A percentile compares a stretch with the other conserved stretches of the same genome.
Conservation (phyloP, 1,284 basidiomycete species). For the Trichosporon coremiiforme region DNA sequence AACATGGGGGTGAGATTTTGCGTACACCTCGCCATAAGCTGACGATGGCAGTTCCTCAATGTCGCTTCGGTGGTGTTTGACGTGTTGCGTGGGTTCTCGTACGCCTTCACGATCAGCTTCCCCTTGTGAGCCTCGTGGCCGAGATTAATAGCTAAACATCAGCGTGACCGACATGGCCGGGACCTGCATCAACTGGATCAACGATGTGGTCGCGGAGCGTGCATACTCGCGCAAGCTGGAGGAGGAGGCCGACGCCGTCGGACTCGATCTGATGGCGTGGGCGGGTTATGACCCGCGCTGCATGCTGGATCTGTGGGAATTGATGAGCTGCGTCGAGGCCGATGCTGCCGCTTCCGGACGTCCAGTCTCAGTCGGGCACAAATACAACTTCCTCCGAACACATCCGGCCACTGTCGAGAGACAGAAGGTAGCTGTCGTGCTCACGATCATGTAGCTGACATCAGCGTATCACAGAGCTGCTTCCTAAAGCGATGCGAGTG, state of each 20-base stretch:
- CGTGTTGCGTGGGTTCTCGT: conserved; percentile 59
- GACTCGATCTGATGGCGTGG: conserved; percentile 58
- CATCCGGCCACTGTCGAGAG: conserved; percentile 59
- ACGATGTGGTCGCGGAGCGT: conserved; percentile 59
- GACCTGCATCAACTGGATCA: conserved; percentile 59
- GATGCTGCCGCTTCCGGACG: conserved; percentile 52
- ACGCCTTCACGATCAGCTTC: conserved; percentile 60
- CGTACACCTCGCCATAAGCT: background rate
- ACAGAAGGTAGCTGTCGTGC: conserved; percentile 40
- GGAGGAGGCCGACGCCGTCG: conserved; percentile 60
- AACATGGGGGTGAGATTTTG: conserved; percentile 55
- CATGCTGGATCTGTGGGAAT: conserved; percentile 59
- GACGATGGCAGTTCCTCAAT: conserved; percentile 56
- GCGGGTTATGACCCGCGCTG: conserved; percentile 60
- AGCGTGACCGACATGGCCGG: conserved; percentile 59
- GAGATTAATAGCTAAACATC: conserved; percentile 8
- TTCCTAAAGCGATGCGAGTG: background rate
- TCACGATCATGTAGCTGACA: background rate
- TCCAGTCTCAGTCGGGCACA: conserved; percentile 44
- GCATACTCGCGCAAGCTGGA: conserved; percentile 61
- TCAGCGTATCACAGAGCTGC: conserved; percentile 1
- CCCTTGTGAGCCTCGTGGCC: conserved; percentile 47
- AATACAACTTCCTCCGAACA: conserved; percentile 57
- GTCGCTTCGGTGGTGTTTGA: conserved; percentile 60
- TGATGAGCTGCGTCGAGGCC: conserved; percentile 58